These are phyloP conservation scores for Tausonia pullulans DNA, from an alignment of 1,284 basidiomycete species.

Conservation along the genomic window DNA sequence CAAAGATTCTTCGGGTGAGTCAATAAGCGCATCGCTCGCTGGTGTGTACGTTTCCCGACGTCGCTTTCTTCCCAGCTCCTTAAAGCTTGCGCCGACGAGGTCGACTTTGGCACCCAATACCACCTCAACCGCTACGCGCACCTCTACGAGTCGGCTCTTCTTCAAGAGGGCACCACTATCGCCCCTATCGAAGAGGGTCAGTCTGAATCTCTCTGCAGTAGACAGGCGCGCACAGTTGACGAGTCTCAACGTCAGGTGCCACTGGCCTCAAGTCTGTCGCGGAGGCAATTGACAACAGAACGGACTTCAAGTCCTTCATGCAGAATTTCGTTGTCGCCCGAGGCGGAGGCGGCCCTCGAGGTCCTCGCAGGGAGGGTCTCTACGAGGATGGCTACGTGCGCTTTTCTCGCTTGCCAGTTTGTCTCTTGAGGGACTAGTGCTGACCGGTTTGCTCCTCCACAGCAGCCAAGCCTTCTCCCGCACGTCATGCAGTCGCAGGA, in stretches of 20 bases:
- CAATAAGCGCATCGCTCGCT: neutral
- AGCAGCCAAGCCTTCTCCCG: slow-evolving; percentile 31
- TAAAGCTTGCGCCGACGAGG: slow-evolving; percentile 91
- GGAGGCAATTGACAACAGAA: slow-evolving; percentile 84
- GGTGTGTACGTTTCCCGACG: neutral
- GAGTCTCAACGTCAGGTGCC: slow-evolving; percentile 32
- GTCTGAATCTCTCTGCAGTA: slow-evolving; percentile 13
- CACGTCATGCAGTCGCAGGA: slow-evolving; percentile 25
- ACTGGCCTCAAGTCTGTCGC: slow-evolving; percentile 74
- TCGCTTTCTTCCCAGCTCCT: slow-evolving; percentile 48
- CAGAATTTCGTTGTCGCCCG: slow-evolving; percentile 84
- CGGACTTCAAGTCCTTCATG: slow-evolving; percentile 95
- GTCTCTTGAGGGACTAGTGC: slow-evolving; percentile 61
- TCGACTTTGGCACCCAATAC: slow-evolving; percentile 93
- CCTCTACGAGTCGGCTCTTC: slow-evolving; percentile 77
- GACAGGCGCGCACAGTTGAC: neutral
- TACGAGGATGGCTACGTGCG: slow-evolving; percentile 76
- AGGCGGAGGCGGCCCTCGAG: slow-evolving; percentile 43
- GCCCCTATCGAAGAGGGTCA: slow-evolving; percentile 57
- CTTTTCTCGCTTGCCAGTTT: slow-evolving; percentile 39
- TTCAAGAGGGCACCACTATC: slow-evolving; percentile 76
- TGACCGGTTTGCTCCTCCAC: neutral
- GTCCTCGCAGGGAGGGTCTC: slow-evolving; percentile 69
- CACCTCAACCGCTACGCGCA: slow-evolving; percentile 91
- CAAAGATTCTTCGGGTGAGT: slow-evolving; percentile 78